A percentile compares a stretch with the other conserved stretches of the same genome.
Conservation (phyloP, 495 filamentous ascomycete species). For the Aspergillus heteromorphus region DNA sequence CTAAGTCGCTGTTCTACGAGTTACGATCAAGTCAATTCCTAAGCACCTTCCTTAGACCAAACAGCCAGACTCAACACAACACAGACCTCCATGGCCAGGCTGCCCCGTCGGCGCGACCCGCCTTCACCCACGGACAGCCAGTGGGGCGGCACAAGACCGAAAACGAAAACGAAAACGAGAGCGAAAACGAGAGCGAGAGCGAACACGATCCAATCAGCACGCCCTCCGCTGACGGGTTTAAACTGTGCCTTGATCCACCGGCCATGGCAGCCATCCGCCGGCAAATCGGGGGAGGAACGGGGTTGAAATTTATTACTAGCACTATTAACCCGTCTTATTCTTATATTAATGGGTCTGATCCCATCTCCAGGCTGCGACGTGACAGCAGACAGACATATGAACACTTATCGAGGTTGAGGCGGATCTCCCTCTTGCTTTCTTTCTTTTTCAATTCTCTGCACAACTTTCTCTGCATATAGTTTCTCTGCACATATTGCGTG, state of each 20-base stretch:
- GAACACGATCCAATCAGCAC: constrained; percentile 22
- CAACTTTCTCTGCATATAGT: too few relatives aligned
- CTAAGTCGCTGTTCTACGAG: too few relatives aligned
- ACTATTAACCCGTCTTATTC: background rate
- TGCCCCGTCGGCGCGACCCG: background rate
- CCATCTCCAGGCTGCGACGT: background rate
- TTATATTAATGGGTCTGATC: background rate
- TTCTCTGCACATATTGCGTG: background rate
- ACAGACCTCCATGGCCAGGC: too few relatives aligned
- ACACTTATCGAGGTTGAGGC: background rate
- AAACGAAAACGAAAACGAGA: constrained; percentile 20
- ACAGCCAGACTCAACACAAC: too few relatives aligned
- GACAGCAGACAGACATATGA: background rate
- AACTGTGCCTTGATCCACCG: constrained; percentile 9
- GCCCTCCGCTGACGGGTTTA: constrained; percentile 2
- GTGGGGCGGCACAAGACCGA: constrained; percentile 18
- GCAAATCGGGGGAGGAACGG: background rate
- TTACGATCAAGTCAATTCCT: too few relatives aligned
- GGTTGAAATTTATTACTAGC: constrained; percentile 1
- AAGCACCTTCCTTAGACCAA: too few relatives aligned
- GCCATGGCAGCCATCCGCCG: constrained; percentile 1
- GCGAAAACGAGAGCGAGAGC: constrained; percentile 24
- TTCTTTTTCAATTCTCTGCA: background rate
- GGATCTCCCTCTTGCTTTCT: background rate
- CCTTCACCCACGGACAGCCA: background rate